Base-by-base conservation (phyloP, 1,139 yeast species). In the Geotrichum citri-aurantii region DNA sequence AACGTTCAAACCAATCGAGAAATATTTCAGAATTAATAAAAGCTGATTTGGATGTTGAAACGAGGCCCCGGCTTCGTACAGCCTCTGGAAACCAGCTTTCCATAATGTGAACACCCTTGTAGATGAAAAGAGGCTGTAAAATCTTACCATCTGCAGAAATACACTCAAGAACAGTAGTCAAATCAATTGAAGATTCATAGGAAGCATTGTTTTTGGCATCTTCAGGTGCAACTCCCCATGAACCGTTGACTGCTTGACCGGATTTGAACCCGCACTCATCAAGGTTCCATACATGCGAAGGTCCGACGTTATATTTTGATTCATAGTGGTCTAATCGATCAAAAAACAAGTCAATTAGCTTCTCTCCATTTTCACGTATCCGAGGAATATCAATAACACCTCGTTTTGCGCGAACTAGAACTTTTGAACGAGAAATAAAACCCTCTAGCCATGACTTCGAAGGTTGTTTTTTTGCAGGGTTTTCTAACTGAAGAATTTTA, bases 1-100 rank as follows among this genome's bases (percentile, higher is more conserved):
- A 74, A 23, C 83, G 84, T 64, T 84, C 87, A 10, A 83, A 81
- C 67, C 81, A 81, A 69, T 84, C 84, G 51, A 11, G 48, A 40
- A 24, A 84, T 77, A 42, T 82, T 76, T 26, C 79, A 76, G 12
- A 84, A 75, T 2, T 79, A 72, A 6, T 86, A 81, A 58, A 84
- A 68, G 2, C 80, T 78, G 37, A 81, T 82, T 3, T 74, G 75
- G 48, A 83, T 71, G 59, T 77, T 80, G 17, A 82, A 6, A 71
- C 71, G 40, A 75, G 75, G 61, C 71, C 71, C 27, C 71, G 65
- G 3, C 83, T 84, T 65, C 76, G 77, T 58, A 82, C 78, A 37
- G 49, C 52, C 48, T 37, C 19, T 14, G 54, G 51, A 10, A 40
- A 42, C n/a, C 51, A 50, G 10, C 29, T 19, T 42, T 54, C 57